Base-by-base conservation (phyloP, 2,329 filamentous ascomycete genomes). In the Verticillium alfalfae region DNA sequence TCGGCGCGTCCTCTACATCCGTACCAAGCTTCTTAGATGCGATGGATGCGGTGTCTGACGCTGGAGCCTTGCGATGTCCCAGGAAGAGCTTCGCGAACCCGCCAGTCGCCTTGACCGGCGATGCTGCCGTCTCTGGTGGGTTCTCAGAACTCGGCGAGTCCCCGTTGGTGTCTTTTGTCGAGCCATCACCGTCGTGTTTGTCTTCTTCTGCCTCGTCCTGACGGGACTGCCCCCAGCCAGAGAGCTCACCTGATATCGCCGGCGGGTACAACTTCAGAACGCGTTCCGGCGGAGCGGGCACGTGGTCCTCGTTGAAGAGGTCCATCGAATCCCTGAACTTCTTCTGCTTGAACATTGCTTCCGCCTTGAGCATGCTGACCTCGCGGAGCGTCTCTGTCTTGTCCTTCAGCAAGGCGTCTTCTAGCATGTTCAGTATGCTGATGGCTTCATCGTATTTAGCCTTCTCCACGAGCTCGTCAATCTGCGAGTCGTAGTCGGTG, bases 321-420 rank as follows among this genome's bases (percentile, higher is more conserved):
- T 98, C 93, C 77, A 99, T 84, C 1, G 94, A 89, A 58, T 93
- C 88, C 45, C 89, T 85, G 70, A 93, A 99, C 71, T 90, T 96
- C 68, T 88, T 90, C 67, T 91, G 81, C 62, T 88, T 87, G 69
- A 99, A 99, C 5, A 98, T 78, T 15, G 82, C 78, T 72, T 96
- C 92, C 0, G 94, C 95, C 73, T 99, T 99, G 67, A 90, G 84
- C 79, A 96, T 95, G 77, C 94, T 96, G 68, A 96, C 88, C 68
- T 96, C 90, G 34, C 93, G 86, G 63, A 97, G 81, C 10, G 91
- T 88, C 58, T 89, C 88, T 9, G 83, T 81, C 75, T 99, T 99
- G 74, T 96, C 87, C 56, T 87, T 85, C 26, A 99, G 80, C 26
- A 99, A 78, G 0, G 94, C 96, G 74, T 97, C 94, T 75, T 99